These are phyloP conservation scores for Cyclotella choctawhatcheeana DNA, from an alignment of 108 stramenopile genomes.

Conservation along the genomic window DNA sequence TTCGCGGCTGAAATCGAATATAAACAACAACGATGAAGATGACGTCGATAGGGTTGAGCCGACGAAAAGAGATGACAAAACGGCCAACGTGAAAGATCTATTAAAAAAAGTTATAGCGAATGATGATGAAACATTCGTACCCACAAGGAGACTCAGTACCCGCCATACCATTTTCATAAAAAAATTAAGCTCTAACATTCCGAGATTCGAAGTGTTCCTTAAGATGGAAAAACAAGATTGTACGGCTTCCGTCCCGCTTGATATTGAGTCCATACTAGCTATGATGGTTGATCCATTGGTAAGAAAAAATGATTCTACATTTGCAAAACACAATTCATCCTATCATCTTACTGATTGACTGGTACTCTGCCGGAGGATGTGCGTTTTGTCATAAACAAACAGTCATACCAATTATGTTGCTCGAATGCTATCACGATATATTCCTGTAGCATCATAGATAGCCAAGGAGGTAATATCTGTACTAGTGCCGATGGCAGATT, in stretches of 20 bases:
- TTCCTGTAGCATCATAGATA: not conserved
- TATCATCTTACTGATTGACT: too few species aligned
- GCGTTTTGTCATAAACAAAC: too few species aligned
- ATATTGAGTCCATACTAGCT: not conserved
- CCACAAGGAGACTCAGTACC: not conserved
- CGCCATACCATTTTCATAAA: not conserved
- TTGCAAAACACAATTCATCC: too few species aligned
- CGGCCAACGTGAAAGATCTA: not conserved
- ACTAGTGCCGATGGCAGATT: not conserved
- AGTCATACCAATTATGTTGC: too few species aligned
- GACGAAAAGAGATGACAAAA: not conserved
- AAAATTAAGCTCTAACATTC: not conserved
- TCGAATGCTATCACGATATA: not conserved
- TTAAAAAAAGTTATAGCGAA: not conserved
- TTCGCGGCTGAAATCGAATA: not conserved
- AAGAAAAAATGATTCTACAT: not conserved
- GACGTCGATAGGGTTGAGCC: not conserved
- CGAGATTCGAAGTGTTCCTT: not conserved
- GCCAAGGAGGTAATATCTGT: not conserved
- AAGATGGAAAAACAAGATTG: not conserved
- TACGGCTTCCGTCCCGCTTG: not conserved
- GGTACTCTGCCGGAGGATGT: too few species aligned
- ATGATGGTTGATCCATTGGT: not conserved
- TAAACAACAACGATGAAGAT: not conserved
- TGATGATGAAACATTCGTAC: not conserved